Percentiles rank a stretch among this genome's conserved stretches.
Conservation (phyloP, 805 yeast species). For the Hanseniaspora opuntiae region DNA sequence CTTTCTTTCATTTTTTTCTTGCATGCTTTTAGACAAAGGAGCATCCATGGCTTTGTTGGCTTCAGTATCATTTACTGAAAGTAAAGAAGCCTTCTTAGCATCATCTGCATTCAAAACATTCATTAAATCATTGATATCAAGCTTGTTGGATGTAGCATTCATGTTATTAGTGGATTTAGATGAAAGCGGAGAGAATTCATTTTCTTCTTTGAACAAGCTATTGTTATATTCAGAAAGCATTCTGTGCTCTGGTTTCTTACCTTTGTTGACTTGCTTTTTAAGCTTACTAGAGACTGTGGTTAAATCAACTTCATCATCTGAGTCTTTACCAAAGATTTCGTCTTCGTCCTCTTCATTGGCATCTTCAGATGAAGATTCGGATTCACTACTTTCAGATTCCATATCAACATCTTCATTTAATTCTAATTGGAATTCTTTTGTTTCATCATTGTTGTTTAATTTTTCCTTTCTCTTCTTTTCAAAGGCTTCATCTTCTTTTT, state of each 20-base stretch:
- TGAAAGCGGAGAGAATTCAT: slow-evolving; percentile 46
- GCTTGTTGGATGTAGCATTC: slow-evolving; percentile 30
- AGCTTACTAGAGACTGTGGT: slow-evolving; percentile 34
- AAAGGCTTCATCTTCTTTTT: slow-evolving; percentile 16
- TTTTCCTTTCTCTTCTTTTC: slow-evolving; percentile 19
- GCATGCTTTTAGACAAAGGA: slow-evolving; percentile 77
- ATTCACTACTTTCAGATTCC: slow-evolving; percentile 13
- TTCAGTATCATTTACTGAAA: slow-evolving; percentile 26
- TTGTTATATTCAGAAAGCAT: slow-evolving; percentile 31
- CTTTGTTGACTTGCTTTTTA: slow-evolving; percentile 22
- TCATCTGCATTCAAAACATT: slow-evolving; percentile 43
- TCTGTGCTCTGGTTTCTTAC: slow-evolving; percentile 37
- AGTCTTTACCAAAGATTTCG: slow-evolving; percentile 18
- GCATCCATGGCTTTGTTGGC: slow-evolving; percentile 45
- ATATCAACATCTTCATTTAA: slow-evolving; percentile 20
- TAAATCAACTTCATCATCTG: slow-evolving; percentile 34
- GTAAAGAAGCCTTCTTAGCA: slow-evolving; percentile 37
- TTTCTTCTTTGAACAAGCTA: slow-evolving; percentile 30
- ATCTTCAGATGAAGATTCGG: slow-evolving; percentile 1
- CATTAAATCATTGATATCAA: slow-evolving; percentile 65
- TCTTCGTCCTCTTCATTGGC: slow-evolving; percentile 21
- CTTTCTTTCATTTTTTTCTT: slow-evolving; percentile 67
- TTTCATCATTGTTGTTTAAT: slow-evolving; percentile 17
- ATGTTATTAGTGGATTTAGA: slow-evolving; percentile 12
- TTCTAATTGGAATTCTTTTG: slow-evolving; percentile 17